A percentile compares a stretch with the other conserved stretches of the same genome.
phyloP scores from a whole-genome alignment of 371 early-diverging fungal genomes.

The Spraguea lophii region DNA sequence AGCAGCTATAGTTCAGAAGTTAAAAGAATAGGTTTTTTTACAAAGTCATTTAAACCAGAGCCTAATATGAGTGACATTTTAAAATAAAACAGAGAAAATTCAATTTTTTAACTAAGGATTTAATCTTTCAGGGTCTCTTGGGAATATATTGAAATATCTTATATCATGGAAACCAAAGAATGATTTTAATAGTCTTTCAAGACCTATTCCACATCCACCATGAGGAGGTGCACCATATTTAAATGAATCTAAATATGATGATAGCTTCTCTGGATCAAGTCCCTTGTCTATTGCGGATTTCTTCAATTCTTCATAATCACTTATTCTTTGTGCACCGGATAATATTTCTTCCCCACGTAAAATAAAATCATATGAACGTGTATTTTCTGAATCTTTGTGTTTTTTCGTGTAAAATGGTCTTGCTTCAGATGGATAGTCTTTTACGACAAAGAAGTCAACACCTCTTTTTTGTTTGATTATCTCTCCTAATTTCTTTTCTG shows the following conservation, averaged over 20 bases:
- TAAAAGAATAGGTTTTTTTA: constrained; percentile 10
- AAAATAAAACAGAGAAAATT: too few relatives aligned
- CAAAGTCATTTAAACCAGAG: constrained; percentile 6
- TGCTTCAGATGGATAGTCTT: constrained; percentile 85
- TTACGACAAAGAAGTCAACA: constrained; percentile 92
- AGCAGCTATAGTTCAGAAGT: constrained; percentile 1
- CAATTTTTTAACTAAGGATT: constrained; percentile 55
- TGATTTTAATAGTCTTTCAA: constrained; percentile 91
- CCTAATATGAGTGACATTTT: too few relatives aligned
- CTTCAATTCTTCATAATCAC: constrained; percentile 60
- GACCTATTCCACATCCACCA: constrained; percentile 66
- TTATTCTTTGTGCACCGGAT: constrained; percentile 97
- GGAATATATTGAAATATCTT: constrained; percentile 80
- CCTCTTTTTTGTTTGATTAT: constrained; percentile 75
- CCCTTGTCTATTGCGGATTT: constrained; percentile 61
- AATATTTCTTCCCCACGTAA: constrained; percentile 95
- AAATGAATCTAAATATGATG: constrained; percentile 84
- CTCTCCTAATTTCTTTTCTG: constrained; percentile 71
- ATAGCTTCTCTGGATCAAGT: constrained; percentile 60
- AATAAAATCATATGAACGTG: constrained; percentile 98
- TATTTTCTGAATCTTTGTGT: constrained; percentile 51
- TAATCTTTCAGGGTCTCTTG: constrained; percentile 88
- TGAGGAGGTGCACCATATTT: constrained; percentile 94
- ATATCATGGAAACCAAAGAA: constrained; percentile 85
- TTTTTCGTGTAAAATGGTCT: constrained; percentile 99